Evolutionary conservation across 169 alveolate species (phyloP), one percentile per base, ranked within the genome.

Genomic region (Plasmodium adleri): DNA sequence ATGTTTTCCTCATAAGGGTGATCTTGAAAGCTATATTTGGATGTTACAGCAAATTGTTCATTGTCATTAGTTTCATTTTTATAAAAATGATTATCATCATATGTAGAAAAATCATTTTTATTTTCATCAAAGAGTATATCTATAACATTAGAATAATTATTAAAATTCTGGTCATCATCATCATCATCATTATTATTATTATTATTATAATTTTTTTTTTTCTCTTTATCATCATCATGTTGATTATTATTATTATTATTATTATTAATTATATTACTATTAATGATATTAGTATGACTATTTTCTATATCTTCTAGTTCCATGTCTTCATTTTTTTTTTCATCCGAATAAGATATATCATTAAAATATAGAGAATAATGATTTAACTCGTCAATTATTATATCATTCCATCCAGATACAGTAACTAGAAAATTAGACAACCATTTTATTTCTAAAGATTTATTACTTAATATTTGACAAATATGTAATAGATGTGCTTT

Each of bases 341-440:
- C 89, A 78, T 78, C 76, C 0, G 45, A 47, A 52, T 78, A 78
- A 2, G 64, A 64, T 0, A 52, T 52, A 66, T 78, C 89, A 45
- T 78, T 78, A 20, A 78, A 78, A 13, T 78, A 78, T 66, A 78
- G 15, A n/a, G 89, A 78, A 45, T 78, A 78, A 70, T 78, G 89
- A 6, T 78, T 78, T 22, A 78, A 39, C 13, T 78, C 89, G 12
- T 78, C 89, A 3, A 78, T 78, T 12, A 78, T 78, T 2, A 78
- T 78, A 45, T 78, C 89, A 78, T 78, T 78, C 89, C 89, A 78
- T 9, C 89, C 89, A 3, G 89, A 78, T 8, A 78, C 89, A 45
- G 89, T 78, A 7, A 78, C 89, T 66, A 78, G 60, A 59, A 78
- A 78, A 20, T 78, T 78, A 0, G 89, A 78, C 1, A 78, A 20